A percentile compares a stretch with the other conserved stretches of the same genome.
These are phyloP conservation scores for Talaromyces sp. DNA, from an alignment of 2,329 filamentous ascomycete genomes.

Conservation along the genomic window DNA sequence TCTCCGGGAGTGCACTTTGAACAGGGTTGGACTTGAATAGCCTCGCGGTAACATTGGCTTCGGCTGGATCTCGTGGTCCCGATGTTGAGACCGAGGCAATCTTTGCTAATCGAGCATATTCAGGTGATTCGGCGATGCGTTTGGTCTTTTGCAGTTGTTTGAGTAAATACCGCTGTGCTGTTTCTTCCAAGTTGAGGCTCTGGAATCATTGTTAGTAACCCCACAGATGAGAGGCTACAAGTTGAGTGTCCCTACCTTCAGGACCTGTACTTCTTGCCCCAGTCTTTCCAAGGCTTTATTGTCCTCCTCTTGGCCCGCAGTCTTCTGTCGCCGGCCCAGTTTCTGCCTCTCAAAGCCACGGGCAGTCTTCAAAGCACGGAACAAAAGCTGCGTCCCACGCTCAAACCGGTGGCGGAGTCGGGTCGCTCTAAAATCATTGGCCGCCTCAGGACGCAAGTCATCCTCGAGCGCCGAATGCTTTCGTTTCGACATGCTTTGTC, in stretches of 20 bases:
- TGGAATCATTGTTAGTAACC: slow-evolving; percentile 19
- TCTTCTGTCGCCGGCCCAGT: slow-evolving; percentile 55
- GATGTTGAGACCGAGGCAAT: slow-evolving; percentile 30
- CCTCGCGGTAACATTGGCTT: slow-evolving; percentile 55
- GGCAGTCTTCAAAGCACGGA: slow-evolving; percentile 53
- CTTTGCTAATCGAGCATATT: slow-evolving; percentile 41
- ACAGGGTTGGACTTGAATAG: slow-evolving; percentile 58
- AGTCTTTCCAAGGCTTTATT: slow-evolving; percentile 39
- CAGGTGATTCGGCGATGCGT: slow-evolving; percentile 48
- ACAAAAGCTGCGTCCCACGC: slow-evolving; percentile 47
- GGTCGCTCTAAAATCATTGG: slow-evolving; percentile 28
- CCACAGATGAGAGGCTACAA: background rate
- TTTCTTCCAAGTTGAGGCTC: slow-evolving; percentile 47
- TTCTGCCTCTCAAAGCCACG: slow-evolving; percentile 62
- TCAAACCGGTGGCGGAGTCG: slow-evolving; percentile 46
- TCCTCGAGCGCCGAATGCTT: slow-evolving; percentile 33
- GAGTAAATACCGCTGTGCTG: slow-evolving; percentile 52
- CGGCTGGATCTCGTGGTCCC: slow-evolving; percentile 40
- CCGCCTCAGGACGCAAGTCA: slow-evolving; percentile 19
- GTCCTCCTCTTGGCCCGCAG: slow-evolving; percentile 44
- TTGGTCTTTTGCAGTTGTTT: slow-evolving; percentile 57
- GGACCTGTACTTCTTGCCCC: slow-evolving; percentile 50
- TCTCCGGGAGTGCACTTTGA: slow-evolving; percentile 49
- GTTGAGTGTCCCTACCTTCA: slow-evolving; percentile 45
- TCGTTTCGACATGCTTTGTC: slow-evolving; percentile 34